A percentile compares a stretch with the other conserved stretches of the same genome.
These are phyloP conservation scores for Calendula officinalis DNA, from an alignment of 129 eudicot species.

Conservation along the genomic window DNA sequence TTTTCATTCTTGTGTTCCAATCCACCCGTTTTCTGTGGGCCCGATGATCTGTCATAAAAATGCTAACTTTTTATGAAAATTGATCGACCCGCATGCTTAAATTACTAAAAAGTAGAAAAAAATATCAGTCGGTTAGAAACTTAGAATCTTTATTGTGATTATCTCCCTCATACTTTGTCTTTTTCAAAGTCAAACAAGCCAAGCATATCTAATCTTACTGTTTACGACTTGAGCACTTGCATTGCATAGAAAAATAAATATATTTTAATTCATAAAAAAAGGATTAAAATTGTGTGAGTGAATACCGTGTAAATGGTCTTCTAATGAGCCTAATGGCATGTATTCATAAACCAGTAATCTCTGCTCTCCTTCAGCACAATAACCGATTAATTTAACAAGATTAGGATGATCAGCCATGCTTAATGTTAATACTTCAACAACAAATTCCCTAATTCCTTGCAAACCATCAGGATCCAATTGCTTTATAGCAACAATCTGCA, in stretches of 20 bases:
- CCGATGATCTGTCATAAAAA: slow-evolving; percentile 41
- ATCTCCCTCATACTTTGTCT: background rate
- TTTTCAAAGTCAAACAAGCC: slow-evolving; percentile 14
- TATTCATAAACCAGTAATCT: slow-evolving; percentile 82
- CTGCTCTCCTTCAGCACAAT: slow-evolving; percentile 87
- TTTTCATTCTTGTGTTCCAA: slow-evolving; percentile 93
- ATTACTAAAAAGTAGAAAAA: background rate
- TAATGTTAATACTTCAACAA: slow-evolving; percentile 74
- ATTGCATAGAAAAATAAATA: slow-evolving; percentile 18
- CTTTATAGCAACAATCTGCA: slow-evolving; percentile 89
- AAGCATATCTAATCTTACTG: slow-evolving; percentile 24
- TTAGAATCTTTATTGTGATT: background rate
- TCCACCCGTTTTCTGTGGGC: slow-evolving; percentile 49
- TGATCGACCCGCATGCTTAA: slow-evolving; percentile 1
- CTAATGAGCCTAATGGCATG: slow-evolving; percentile 91
- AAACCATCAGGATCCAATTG: slow-evolving; percentile 72
- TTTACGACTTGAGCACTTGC: slow-evolving; percentile 29
- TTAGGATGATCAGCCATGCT: slow-evolving; percentile 78
- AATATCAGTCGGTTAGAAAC: background rate
- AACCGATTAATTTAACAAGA: slow-evolving; percentile 85
- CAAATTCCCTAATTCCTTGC: slow-evolving; percentile 81
- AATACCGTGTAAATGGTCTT: slow-evolving; percentile 84
- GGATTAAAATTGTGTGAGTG: background rate
- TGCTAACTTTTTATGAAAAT: slow-evolving; percentile 2
- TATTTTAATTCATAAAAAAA: background rate